Evolutionary conservation across 495 filamentous ascomycete species (phyloP).

Genomic region (Penicillium lagena): DNA sequence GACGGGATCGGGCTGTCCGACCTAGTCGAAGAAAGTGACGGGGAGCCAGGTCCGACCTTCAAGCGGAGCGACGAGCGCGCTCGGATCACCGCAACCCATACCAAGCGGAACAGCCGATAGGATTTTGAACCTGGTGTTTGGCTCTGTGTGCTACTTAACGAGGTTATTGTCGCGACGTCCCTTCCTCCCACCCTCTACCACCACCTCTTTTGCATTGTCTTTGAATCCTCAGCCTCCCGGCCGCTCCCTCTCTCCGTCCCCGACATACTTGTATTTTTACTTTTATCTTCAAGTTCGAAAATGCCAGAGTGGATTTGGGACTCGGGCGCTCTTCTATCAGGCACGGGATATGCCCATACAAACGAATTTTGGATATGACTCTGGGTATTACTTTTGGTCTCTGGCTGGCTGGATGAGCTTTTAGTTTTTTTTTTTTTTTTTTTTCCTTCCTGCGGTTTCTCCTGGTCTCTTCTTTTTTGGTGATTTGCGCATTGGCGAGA

Average conservation of each 20-base stretch:
- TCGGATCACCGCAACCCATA: slow-evolving; percentile 18
- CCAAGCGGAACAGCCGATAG: slow-evolving; percentile 34
- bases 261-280: slow-evolving; percentile 29
- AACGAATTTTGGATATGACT: slow-evolving; percentile 33
- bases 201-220: slow-evolving; percentile 6
- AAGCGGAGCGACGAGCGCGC: slow-evolving; percentile 20
- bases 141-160: slow-evolving; percentile 5
- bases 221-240: slow-evolving; percentile 4
- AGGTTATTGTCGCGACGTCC: slow-evolving; percentile 18
- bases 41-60: slow-evolving; percentile 37
- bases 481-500: background rate
- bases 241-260: slow-evolving; percentile 3
- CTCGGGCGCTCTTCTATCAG: slow-evolving; percentile 20
- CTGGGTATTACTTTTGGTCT: slow-evolving; percentile 8
- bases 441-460: slow-evolving; percentile 7
- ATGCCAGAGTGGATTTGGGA: slow-evolving; percentile 16
- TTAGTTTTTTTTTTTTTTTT: slow-evolving; percentile 10
- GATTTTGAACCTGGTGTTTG: slow-evolving; percentile 4
- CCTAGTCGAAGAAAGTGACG: slow-evolving; percentile 66
- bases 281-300: slow-evolving; percentile 18
- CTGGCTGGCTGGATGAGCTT: slow-evolving; percentile 16
- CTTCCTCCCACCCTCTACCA: slow-evolving; percentile 9
- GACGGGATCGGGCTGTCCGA: slow-evolving; percentile 57
- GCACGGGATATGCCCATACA: slow-evolving; percentile 28
- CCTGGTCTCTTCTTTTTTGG: slow-evolving; percentile 9